phyloP scores from a whole-genome alignment of 169 alveolate genomes.

The Plasmodium yoelii region DNA sequence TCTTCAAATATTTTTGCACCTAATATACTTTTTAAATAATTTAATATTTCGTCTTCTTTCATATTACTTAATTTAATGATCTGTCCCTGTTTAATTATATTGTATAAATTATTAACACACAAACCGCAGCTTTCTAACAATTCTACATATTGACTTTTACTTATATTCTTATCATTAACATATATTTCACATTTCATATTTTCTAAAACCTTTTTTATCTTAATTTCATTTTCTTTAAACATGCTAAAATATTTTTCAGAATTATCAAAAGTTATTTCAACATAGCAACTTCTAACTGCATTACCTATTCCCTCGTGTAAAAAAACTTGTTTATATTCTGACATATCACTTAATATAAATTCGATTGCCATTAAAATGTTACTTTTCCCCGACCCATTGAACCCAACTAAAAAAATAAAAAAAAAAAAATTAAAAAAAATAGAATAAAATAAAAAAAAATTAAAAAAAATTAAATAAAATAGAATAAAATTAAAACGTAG shows the following conservation, averaged over 20 bases:
- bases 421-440: too few relatives aligned
- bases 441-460: too few relatives aligned
- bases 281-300: slow-evolving; percentile 70
- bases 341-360: slow-evolving; percentile 69
- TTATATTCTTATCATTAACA: slow-evolving; percentile 69
- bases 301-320: slow-evolving; percentile 74
- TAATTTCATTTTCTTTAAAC: slow-evolving; percentile 72
- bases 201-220: slow-evolving; percentile 74
- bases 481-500: neutral
- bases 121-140: slow-evolving; percentile 72
- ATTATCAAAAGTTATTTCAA: slow-evolving; percentile 67
- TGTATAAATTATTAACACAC: slow-evolving; percentile 62
- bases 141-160: slow-evolving; percentile 76
- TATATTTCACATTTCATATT: slow-evolving; percentile 75
- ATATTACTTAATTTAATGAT: slow-evolving; percentile 71
- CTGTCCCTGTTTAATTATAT: slow-evolving; percentile 74
- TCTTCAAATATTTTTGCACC: slow-evolving; percentile 76
- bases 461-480: too few relatives aligned
- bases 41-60: slow-evolving; percentile 71
- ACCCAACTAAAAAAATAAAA: too few relatives aligned
- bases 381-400: slow-evolving; percentile 73
- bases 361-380: slow-evolving; percentile 66
- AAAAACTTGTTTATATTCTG: slow-evolving; percentile 67
- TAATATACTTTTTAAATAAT: slow-evolving; percentile 66
- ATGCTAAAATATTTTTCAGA: slow-evolving; percentile 74